Evolutionary conservation across 2,329 filamentous ascomycete genomes (phyloP).

Genomic region (Colletotrichum gigasporum): DNA sequence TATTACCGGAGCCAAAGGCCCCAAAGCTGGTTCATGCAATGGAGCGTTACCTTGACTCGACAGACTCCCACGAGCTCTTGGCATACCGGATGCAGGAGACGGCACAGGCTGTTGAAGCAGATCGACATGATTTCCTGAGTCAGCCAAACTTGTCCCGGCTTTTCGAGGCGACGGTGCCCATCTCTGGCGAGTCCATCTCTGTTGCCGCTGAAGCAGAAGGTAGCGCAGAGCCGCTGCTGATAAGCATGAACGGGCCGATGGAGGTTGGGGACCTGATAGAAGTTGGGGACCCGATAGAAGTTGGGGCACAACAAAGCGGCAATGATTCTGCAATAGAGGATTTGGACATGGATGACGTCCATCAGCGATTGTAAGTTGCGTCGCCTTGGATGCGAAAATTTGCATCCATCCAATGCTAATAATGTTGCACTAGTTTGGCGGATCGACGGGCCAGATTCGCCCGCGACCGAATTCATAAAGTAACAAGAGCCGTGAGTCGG

Average conservation of each 20-base stretch:
- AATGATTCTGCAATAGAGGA: conserved; percentile 17
- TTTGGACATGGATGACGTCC: not conserved
- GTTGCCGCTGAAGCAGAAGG: not conserved
- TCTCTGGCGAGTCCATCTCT: too few relatives aligned
- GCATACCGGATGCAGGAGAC: not conserved
- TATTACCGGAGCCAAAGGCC: not conserved
- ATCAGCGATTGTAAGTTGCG: not conserved
- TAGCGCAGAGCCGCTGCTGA: not conserved
- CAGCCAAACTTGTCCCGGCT: too few relatives aligned
- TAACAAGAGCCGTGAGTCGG: not conserved
- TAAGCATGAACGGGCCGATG: not conserved
- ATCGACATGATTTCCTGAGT: too few relatives aligned
- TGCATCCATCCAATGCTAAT: not conserved
- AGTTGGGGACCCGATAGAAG: too few relatives aligned
- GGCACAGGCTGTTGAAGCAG: not conserved
- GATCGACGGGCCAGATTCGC: conserved; percentile 1
- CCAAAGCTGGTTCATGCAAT: not conserved
- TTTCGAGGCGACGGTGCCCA: too few relatives aligned
- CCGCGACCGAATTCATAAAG: not conserved
- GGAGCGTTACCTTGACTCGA: conserved; percentile 3
- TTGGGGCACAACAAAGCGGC: not conserved
- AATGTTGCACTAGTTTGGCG: not conserved
- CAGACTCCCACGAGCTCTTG: not conserved
- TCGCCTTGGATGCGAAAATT: too few relatives aligned
- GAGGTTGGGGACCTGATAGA: too few relatives aligned